Percentiles rank a stretch among this genome's conserved stretches.
These are phyloP conservation scores for Phycomyces nitens DNA, from an alignment of 192 early-diverging fungal species.

Conservation along the genomic window DNA sequence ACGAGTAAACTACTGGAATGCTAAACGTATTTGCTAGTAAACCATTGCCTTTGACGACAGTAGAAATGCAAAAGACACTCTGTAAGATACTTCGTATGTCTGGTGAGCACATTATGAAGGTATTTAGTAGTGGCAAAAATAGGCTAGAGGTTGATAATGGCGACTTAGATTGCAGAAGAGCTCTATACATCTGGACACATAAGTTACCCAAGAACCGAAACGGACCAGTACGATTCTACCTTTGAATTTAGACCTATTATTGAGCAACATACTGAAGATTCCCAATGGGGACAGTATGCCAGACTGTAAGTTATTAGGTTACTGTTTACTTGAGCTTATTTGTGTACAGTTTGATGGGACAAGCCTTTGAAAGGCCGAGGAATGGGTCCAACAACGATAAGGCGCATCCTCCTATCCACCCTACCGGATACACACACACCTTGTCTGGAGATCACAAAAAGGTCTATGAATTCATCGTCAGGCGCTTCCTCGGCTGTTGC, in stretches of 20 bases:
- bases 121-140: constrained; percentile 14
- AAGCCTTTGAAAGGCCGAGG: constrained; percentile 70
- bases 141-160: no score
- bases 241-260: constrained; percentile 71
- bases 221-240: constrained; percentile 77
- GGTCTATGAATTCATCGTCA: constrained; percentile 84
- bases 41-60: constrained; percentile 89
- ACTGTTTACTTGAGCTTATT: background rate
- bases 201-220: constrained; percentile 96
- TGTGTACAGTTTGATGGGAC: constrained; percentile 53
- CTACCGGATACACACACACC: constrained; percentile 54
- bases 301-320: constrained; percentile 31
- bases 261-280: constrained; percentile 55
- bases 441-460: constrained; percentile 63
- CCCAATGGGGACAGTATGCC: constrained; percentile 40
- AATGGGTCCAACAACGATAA: constrained; percentile 87
- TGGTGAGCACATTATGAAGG: constrained; percentile 77
- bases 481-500: constrained; percentile 91
- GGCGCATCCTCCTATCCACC: constrained; percentile 98
- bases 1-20: background rate
- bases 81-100: constrained; percentile 66
- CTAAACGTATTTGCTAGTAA: constrained; percentile 45
- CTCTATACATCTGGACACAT: constrained; percentile 87
- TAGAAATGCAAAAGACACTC: constrained; percentile 88
- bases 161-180: constrained; percentile 70